Evolutionary conservation across 805 yeast species (phyloP).

Genomic region (Starmerella floricola): DNA sequence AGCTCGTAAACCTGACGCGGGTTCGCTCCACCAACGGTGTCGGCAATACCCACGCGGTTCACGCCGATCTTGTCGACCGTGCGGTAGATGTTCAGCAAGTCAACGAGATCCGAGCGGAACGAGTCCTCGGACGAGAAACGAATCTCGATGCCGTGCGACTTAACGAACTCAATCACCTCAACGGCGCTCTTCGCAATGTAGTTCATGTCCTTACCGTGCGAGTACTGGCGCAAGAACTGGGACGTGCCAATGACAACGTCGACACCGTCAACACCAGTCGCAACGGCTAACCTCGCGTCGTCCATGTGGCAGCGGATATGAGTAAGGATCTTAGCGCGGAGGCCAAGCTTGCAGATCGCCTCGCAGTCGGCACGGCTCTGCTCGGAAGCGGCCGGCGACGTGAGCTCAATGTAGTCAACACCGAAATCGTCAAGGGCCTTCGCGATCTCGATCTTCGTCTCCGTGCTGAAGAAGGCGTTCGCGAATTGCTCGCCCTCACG

Average conservation of each 20-base stretch:
- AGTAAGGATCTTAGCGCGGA: conserved; percentile 88
- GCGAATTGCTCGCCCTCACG: conserved; percentile 99
- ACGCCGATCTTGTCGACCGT: conserved; percentile 97
- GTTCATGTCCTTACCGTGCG: conserved; percentile 98
- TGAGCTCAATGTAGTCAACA: conserved; percentile 92
- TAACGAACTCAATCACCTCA: conserved; percentile 94
- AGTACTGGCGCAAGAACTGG: conserved; percentile 81
- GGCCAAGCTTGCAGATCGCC: conserved; percentile 94
- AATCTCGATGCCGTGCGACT: conserved; percentile 91
- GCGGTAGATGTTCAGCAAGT: conserved; percentile 84
- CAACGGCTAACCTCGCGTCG: conserved; percentile 93
- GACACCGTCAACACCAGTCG: conserved; percentile 98
- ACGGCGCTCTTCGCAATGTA: conserved; percentile 92
- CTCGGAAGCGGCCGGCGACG: conserved; percentile 96
- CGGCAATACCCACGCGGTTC: conserved; percentile 98
- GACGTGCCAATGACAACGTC: conserved; percentile 98
- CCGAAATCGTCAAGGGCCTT: conserved; percentile 95
- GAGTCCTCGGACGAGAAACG: conserved; percentile 96
- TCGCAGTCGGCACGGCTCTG: conserved; percentile 90
- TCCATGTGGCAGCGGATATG: conserved; percentile 99
- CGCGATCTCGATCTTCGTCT: conserved; percentile 92
- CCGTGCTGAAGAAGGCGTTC: conserved; percentile 88
- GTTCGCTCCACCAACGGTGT: conserved; percentile 97
- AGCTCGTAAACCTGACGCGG: conserved; percentile 98
- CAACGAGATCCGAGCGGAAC: conserved; percentile 92